A percentile compares a stretch with the other conserved stretches of the same genome.
Conservation (phyloP, 23 red algal genomes). For the Gracilaria caudata region DNA sequence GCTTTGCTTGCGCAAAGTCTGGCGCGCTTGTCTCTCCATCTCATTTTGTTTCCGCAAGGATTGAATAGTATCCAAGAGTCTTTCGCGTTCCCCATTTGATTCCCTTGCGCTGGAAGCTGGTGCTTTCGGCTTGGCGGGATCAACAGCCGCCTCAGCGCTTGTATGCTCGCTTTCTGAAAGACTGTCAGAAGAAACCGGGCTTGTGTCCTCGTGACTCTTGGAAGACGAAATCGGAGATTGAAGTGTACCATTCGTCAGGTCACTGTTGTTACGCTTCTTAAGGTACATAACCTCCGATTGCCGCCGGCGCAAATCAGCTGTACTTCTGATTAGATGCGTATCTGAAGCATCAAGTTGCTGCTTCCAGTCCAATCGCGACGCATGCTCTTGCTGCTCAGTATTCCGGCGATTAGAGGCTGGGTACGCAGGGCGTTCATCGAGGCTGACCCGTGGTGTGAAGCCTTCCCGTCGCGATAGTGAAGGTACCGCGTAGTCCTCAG, state of each 20-base stretch:
- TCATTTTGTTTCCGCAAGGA: conserved; percentile 44
- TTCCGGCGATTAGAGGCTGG: background rate
- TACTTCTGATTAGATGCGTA: conserved; percentile 41
- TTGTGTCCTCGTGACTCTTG: conserved; percentile 40
- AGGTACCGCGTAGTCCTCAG: background rate
- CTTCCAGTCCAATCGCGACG: conserved; percentile 49
- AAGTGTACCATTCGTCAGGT: conserved; percentile 23
- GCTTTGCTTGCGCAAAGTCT: conserved; percentile 43
- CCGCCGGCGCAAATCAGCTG: conserved; percentile 23
- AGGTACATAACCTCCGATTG: conserved; percentile 54
- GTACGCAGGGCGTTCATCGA: conserved; percentile 6
- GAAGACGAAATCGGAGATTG: conserved; percentile 22
- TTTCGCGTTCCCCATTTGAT: background rate
- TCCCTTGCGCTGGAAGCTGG: background rate
- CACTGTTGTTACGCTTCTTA: conserved; percentile 53
- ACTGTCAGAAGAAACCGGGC: conserved; percentile 54
- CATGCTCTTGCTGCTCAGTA: conserved; percentile 15
- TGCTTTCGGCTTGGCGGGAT: background rate
- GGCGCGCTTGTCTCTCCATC: conserved; percentile 33
- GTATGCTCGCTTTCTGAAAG: conserved; percentile 36
- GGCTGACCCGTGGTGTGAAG: conserved; percentile 8
- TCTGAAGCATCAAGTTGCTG: conserved; percentile 54
- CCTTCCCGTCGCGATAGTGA: background rate
- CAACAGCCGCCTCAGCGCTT: background rate
- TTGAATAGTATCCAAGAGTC: conserved; percentile 23